A percentile compares a stretch with the other conserved stretches of the same genome.
These are phyloP conservation scores for Chlorella ohadii DNA, from an alignment of 139 green algal genomes.

Conservation along the genomic window DNA sequence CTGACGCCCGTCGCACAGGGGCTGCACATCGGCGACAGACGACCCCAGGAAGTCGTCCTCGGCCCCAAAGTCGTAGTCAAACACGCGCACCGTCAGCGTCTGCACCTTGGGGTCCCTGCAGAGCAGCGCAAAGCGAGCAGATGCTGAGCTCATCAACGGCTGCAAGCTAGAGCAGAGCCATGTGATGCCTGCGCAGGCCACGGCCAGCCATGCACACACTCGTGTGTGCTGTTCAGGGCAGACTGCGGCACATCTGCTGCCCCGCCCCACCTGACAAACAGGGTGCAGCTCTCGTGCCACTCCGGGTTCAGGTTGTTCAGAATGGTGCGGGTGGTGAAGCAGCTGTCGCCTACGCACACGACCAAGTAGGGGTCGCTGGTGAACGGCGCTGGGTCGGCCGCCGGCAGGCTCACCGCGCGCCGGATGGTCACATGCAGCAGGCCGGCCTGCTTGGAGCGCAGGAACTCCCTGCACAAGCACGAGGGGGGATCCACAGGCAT, in stretches of 20 bases:
- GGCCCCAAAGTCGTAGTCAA: neutral
- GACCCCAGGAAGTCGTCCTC: neutral
- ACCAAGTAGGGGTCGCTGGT: slow-evolving; percentile 14
- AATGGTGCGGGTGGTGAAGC: neutral
- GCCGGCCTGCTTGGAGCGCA: slow-evolving; percentile 28
- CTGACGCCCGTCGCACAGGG: neutral
- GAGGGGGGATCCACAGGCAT: no score
- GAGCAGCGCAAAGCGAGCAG: neutral
- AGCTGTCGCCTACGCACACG: neutral
- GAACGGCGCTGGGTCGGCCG: neutral
- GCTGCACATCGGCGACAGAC: neutral
- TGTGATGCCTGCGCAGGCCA: no score
- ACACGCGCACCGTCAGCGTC: neutral
- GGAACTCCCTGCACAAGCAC: slow-evolving; percentile 29
- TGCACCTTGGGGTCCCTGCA: slow-evolving; percentile 1
- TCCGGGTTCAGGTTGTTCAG: slow-evolving; percentile 22
- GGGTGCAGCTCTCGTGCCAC: slow-evolving; percentile 14
- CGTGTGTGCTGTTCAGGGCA: no score
- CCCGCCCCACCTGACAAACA: slow-evolving; percentile 15
- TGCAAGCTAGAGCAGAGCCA: no score
- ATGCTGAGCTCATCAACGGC: no score
- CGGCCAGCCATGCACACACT: no score
- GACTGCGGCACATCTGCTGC: neutral
- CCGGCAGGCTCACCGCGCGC: neutral
- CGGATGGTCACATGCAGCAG: slow-evolving; percentile 26